Evolutionary conservation across 805 yeast species (phyloP).

Genomic region (Ogataea paraovalis): DNA sequence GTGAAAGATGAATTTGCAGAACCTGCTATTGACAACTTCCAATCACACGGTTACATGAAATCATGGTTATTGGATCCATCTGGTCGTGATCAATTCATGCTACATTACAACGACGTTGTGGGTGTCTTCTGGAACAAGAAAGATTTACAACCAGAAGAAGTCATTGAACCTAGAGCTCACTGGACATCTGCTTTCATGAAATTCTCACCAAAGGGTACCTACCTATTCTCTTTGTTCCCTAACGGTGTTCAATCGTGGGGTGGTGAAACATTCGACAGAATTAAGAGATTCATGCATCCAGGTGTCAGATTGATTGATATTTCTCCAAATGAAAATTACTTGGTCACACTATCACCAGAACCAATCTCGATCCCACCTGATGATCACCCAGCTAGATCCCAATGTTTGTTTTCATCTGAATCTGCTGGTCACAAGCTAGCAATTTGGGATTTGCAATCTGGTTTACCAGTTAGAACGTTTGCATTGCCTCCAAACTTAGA

Average conservation of each 20-base stretch:
- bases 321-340: slow-evolving; percentile 85
- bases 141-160: slow-evolving; percentile 68
- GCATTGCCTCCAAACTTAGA: slow-evolving; percentile 77
- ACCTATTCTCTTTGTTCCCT: slow-evolving; percentile 80
- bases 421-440: slow-evolving; percentile 92
- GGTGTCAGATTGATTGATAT: slow-evolving; percentile 87
- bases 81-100: slow-evolving; percentile 85
- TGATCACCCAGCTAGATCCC: slow-evolving; percentile 57
- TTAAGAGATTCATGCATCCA: slow-evolving; percentile 79
- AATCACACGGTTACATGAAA: slow-evolving; percentile 74
- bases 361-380: slow-evolving; percentile 72
- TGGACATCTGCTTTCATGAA: slow-evolving; percentile 87
- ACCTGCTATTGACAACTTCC: slow-evolving; percentile 70
- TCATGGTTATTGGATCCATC: slow-evolving; percentile 87
- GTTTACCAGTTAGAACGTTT: slow-evolving; percentile 83
- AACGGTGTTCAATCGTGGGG: slow-evolving; percentile 98
- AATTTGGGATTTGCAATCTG: slow-evolving; percentile 85
- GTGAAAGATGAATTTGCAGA: slow-evolving; percentile 60
- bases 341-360: slow-evolving; percentile 85
- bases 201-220: slow-evolving; percentile 93
- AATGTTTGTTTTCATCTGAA: slow-evolving; percentile 79
- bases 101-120: slow-evolving; percentile 76
- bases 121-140: slow-evolving; percentile 83
- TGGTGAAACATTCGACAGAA: slow-evolving; percentile 70
- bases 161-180: slow-evolving; percentile 70